These are phyloP conservation scores for Zygotorulaspora chibaensis DNA, from an alignment of 805 yeast species.

Conservation along the genomic window DNA sequence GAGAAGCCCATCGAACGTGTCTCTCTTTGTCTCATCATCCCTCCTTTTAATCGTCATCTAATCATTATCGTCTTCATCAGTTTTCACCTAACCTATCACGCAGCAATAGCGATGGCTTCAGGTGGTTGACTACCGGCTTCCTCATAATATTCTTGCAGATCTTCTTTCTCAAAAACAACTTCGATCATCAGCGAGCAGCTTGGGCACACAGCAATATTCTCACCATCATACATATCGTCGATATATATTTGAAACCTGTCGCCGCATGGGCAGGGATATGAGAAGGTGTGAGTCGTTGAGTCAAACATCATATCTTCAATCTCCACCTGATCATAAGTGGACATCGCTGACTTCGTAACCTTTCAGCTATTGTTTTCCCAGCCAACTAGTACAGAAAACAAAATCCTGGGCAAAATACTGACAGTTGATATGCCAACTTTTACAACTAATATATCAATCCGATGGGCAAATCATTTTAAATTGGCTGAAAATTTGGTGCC, in stretches of 20 bases:
- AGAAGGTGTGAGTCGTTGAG: slow-evolving; percentile 71
- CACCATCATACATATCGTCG: slow-evolving; percentile 86
- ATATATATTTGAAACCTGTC: slow-evolving; percentile 83
- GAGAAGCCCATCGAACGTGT: too few relatives aligned
- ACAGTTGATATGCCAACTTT: not conserved
- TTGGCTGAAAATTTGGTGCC: too few relatives aligned
- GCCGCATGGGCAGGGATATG: slow-evolving; percentile 98
- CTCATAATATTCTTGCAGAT: slow-evolving; percentile 40
- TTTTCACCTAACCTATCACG: not conserved
- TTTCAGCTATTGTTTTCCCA: not conserved
- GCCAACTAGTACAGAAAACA: not conserved
- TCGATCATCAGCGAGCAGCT: slow-evolving; percentile 91
- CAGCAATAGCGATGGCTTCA: slow-evolving; percentile 25
- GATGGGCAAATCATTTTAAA: too few relatives aligned
- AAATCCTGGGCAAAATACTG: too few relatives aligned
- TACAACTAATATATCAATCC: not conserved
- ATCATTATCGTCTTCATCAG: not conserved
- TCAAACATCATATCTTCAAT: slow-evolving; percentile 96
- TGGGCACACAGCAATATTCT: slow-evolving; percentile 93
- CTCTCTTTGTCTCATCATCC: too few relatives aligned
- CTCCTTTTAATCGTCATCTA: not conserved
- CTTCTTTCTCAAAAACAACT: slow-evolving; percentile 74
- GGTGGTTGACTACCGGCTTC: slow-evolving; percentile 35
- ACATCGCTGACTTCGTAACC: slow-evolving; percentile 35
- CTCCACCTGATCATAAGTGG: slow-evolving; percentile 88